phyloP scores from a whole-genome alignment of 768 basidiomycete species.

The Antrodiella citrinella region DNA sequence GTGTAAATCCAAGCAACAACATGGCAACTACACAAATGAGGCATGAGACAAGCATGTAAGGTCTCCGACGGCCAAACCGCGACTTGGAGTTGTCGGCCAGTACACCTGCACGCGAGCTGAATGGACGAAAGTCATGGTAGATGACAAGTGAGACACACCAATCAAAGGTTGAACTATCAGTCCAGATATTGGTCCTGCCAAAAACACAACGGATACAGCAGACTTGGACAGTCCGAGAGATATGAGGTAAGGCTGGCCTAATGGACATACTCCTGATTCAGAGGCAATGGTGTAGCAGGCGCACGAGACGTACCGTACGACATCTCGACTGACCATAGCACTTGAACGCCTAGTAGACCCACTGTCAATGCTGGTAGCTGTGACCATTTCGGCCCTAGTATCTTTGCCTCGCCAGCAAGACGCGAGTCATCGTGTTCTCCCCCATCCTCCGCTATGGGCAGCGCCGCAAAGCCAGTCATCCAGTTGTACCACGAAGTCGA shows the following conservation, averaged over 20 bases:
- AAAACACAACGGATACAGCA: conserved; percentile 82
- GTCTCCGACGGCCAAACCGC: conserved; percentile 75
- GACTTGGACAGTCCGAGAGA: conserved; percentile 85
- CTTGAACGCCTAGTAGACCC: conserved; percentile 76
- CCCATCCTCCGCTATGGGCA: conserved; percentile 38
- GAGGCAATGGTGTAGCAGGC: background rate
- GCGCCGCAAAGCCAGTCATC: conserved; percentile 44
- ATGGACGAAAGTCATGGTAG: background rate
- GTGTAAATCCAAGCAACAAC: conserved; percentile 78
- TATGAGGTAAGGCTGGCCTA: conserved; percentile 82
- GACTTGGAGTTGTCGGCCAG: conserved; percentile 82
- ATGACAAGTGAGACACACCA: conserved; percentile 32
- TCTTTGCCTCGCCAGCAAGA: conserved; percentile 46
- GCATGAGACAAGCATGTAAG: conserved; percentile 75
- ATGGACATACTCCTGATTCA: background rate
- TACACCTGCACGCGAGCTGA: conserved; percentile 31
- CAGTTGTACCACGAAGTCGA: too few relatives aligned
- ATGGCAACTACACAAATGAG: conserved; percentile 60
- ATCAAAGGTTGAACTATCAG: conserved; percentile 89
- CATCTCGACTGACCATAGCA: conserved; percentile 95
- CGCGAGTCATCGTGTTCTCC: conserved; percentile 27
- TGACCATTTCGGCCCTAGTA: conserved; percentile 61
- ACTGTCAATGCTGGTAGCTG: conserved; percentile 66
- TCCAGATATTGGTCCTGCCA: conserved; percentile 87
- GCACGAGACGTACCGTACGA: conserved; percentile 51